Conservation (phyloP, 2,329 filamentous ascomycete genomes). For the Cylindrodendrum hubeiense region DNA sequence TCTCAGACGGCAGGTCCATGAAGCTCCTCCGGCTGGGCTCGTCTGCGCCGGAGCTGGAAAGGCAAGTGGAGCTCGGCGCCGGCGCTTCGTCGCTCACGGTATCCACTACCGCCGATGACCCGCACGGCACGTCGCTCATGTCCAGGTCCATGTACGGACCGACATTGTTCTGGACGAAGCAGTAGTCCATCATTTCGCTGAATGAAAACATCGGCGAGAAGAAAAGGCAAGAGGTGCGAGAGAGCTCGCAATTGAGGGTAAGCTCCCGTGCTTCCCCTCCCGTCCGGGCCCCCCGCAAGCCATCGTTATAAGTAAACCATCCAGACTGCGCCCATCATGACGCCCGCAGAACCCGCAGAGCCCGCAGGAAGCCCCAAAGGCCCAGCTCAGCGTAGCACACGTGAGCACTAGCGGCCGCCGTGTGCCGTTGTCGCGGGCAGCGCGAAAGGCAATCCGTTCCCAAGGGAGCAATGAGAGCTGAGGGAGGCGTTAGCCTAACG, state of each 20-base stretch:
- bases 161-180: constrained; percentile 26
- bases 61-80: constrained; percentile 16
- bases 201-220: constrained; percentile 1
- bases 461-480: not conserved
- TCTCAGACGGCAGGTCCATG: constrained; percentile 54
- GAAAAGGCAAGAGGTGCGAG: not conserved
- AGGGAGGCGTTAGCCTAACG: constrained; percentile 17
- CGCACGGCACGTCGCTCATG: constrained; percentile 1
- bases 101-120: constrained; percentile 19
- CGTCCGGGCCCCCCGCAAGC: not conserved
- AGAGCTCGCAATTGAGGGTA: not conserved
- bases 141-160: constrained; percentile 17
- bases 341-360: not conserved
- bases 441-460: constrained; percentile 22
- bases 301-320: not conserved
- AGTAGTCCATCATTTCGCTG: constrained; percentile 15
- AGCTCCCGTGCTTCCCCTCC: not conserved
- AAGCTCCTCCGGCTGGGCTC: not conserved
- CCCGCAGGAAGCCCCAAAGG: not conserved
- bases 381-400: constrained; percentile 10
- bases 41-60: not conserved
- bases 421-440: constrained; percentile 1
- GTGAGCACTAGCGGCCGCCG: constrained; percentile 17
- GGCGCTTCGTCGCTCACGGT: constrained; percentile 14
- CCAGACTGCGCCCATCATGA: not conserved